phyloP scores from a whole-genome alignment of 495 filamentous ascomycete genomes.

The Trichocladium antarcticum region DNA sequence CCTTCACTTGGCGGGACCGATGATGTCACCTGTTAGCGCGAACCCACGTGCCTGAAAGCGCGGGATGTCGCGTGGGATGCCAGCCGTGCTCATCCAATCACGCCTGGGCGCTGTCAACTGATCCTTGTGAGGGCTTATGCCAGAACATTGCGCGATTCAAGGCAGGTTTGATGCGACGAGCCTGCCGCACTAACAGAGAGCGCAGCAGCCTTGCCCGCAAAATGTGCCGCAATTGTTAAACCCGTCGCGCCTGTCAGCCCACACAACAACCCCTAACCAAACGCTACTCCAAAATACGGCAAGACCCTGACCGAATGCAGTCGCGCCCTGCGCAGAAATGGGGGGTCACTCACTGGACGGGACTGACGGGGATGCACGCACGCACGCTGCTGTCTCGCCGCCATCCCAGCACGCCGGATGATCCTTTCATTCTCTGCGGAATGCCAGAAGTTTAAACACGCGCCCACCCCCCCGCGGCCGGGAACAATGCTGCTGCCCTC shows the following conservation, averaged over 20 bases:
- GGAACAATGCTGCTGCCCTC: background rate
- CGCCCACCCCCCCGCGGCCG: background rate
- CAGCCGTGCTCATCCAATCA: background rate
- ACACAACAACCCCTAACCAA: background rate
- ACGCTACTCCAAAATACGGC: background rate
- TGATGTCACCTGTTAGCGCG: slow-evolving; percentile 3
- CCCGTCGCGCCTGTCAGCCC: too few species aligned
- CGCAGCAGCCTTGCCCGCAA: background rate
- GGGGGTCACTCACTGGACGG: background rate
- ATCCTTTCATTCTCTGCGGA: background rate
- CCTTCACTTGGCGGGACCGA: background rate
- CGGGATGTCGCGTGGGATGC: background rate
- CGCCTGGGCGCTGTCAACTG: background rate
- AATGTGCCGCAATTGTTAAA: too few species aligned
- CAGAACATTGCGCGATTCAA: slow-evolving; percentile 5
- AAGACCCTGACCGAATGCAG: background rate
- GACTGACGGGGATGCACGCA: too few species aligned
- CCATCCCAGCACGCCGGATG: too few species aligned
- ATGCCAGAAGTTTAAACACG: background rate
- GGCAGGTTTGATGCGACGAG: slow-evolving; percentile 1
- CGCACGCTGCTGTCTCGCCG: too few species aligned
- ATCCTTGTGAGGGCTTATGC: background rate
- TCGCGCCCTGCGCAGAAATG: background rate
- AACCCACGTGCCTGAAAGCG: background rate
- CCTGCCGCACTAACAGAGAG: background rate